Evolutionary conservation across 441 rosid species (phyloP), one percentile per base, ranked within the genome.

Genomic region (Populus tomentosa): DNA sequence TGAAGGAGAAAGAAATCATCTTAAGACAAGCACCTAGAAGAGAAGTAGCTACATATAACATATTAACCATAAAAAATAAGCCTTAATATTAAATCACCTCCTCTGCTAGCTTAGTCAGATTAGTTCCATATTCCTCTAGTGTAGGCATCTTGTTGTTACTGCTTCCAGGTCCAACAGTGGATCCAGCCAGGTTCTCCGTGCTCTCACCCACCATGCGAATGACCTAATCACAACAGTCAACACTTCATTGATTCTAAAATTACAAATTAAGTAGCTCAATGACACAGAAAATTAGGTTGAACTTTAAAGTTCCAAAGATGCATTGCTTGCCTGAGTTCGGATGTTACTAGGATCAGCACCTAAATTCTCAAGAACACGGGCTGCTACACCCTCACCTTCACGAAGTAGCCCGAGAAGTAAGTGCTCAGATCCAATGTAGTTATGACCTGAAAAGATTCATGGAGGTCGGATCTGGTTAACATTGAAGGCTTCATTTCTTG

Each of bases 381-480:
- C 99, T 30, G 99, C 98, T 63, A 97, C 98, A 82, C 99, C 99
- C 88, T 97, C 99, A 70, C 99, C 99, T 87, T 97, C 99, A 21
- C 98, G 94, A 70, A 97, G 94, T 77, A 94, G 89, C 78, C 98
- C 97, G 61, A 97, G 97, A 79, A 97, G 92, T 84, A 97, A 87
- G 83, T 97, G 99, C 89, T 97, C 99, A 5, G 98, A 92, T 70
- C 99, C 99, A 77, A 97, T 97, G 77, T 97, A 94, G 85, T 93
- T 94, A 83, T 94, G 99, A 62, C 99, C 99, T 97, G 82, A 56
- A 83, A 61, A 85, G 71, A 63, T 82, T 63, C 67, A 79, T 21
- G 36, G 40, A 75, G 61, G 61, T 67, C 38, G 13, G 68, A 73
- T 62, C 42, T 28, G 21, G 72, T 76, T 63, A 70, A 24, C 36